Evolutionary conservation across 176 grass and related monocot species (phyloP).

Genomic region (Oryza meridionalis): DNA sequence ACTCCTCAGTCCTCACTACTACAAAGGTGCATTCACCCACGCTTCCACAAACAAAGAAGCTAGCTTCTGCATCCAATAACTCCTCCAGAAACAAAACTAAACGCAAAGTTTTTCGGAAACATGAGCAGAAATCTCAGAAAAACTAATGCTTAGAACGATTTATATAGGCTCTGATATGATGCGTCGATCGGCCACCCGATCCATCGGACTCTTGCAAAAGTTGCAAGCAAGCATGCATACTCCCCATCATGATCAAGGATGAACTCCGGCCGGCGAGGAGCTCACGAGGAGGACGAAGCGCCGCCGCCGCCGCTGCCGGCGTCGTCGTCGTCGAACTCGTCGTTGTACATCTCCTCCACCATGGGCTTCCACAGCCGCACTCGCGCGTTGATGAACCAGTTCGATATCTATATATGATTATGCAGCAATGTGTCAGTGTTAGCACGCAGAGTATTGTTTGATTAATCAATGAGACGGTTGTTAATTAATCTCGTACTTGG

Average conservation of each 20-base stretch:
- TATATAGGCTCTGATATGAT: neutral
- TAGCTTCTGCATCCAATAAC: neutral
- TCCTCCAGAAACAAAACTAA: neutral
- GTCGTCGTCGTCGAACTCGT: constrained; percentile 75
- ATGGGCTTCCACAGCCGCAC: constrained; percentile 98
- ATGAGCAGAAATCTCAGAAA: neutral
- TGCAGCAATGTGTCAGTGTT: too few relatives aligned
- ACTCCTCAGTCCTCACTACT: neutral
- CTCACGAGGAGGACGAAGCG: constrained; percentile 18
- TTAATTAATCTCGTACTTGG: constrained; percentile 49
- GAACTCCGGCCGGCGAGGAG: neutral
- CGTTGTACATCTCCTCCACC: constrained; percentile 97
- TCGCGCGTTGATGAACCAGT: constrained; percentile 98
- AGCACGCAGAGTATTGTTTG: neutral
- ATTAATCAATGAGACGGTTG: neutral
- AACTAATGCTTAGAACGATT: neutral
- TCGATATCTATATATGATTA: constrained; percentile 51
- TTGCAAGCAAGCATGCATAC: neutral
- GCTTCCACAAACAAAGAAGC: neutral
- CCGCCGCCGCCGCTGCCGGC: neutral
- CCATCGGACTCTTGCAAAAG: neutral
- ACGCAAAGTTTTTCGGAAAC: neutral
- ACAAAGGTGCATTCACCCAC: neutral
- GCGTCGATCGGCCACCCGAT: neutral
- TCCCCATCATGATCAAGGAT: too few relatives aligned